phyloP scores from a whole-genome alignment of 2,329 filamentous ascomycete species.

The Cladobotryum protrusum region DNA sequence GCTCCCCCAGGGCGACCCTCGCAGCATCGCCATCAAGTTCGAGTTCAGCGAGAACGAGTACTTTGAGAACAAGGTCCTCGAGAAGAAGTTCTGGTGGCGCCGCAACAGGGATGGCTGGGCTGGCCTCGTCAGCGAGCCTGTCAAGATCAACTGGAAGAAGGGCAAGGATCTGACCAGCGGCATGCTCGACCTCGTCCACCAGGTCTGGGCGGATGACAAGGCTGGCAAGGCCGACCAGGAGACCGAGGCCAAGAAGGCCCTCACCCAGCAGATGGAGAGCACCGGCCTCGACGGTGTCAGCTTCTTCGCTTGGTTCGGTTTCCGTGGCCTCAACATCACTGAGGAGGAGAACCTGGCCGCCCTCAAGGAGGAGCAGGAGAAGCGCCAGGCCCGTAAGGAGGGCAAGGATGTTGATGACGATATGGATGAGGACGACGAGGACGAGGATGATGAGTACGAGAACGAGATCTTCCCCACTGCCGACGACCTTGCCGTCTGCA shows the following conservation, averaged over 20 bases:
- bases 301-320: slow-evolving; percentile 91
- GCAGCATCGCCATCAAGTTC: slow-evolving; percentile 70
- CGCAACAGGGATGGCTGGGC: slow-evolving; percentile 60
- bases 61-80: slow-evolving; percentile 70
- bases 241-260: slow-evolving; percentile 42
- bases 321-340: slow-evolving; percentile 61
- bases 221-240: slow-evolving; percentile 36
- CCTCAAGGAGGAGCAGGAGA: slow-evolving; percentile 19
- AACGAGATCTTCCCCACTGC: slow-evolving; percentile 85
- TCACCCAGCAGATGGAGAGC: slow-evolving; percentile 50
- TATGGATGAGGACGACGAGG: slow-evolving; percentile 42
- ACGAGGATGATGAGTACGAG: slow-evolving; percentile 60
- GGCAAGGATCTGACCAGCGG: slow-evolving; percentile 78
- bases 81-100: slow-evolving; percentile 91
- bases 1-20: slow-evolving; percentile 69
- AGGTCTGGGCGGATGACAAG: slow-evolving; percentile 57
- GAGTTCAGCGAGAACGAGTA: slow-evolving; percentile 76
- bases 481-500: slow-evolving; percentile 70
- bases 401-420: slow-evolving; percentile 47
- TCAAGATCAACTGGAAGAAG: slow-evolving; percentile 77
- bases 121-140: slow-evolving; percentile 81
- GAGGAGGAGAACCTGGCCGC: slow-evolving; percentile 45
- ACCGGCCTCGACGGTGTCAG: slow-evolving; percentile 60
- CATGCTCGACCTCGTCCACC: slow-evolving; percentile 65
- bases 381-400: slow-evolving; percentile 41